These are phyloP conservation scores for Tulasnella calospora DNA, from an alignment of 768 basidiomycete species.

Conservation along the genomic window DNA sequence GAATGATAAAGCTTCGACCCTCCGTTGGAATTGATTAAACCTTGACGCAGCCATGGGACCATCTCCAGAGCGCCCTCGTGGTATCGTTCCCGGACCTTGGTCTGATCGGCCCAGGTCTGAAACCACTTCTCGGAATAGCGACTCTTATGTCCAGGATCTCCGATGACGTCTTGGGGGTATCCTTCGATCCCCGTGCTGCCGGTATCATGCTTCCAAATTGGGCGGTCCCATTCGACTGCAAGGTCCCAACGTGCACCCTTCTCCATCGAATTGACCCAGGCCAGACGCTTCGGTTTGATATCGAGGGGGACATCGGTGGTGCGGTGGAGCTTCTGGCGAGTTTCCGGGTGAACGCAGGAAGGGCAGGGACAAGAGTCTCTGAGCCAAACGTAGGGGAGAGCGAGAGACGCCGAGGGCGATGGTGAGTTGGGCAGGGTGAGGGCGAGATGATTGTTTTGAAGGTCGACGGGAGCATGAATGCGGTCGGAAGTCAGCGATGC, in stretches of 20 bases:
- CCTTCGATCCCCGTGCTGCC: slow-evolving; percentile 21
- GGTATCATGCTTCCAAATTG: slow-evolving; percentile 20
- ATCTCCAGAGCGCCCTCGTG: slow-evolving; percentile 36
- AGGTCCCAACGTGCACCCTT: slow-evolving; percentile 5
- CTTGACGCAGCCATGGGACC: slow-evolving; percentile 45
- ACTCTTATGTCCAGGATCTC: background rate
- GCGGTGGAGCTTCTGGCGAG: slow-evolving; percentile 67
- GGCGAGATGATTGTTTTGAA: background rate
- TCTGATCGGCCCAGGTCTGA: background rate
- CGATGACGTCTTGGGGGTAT: background rate
- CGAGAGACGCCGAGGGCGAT: slow-evolving; percentile 42
- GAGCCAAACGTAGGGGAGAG: slow-evolving; percentile 70
- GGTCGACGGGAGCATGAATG: background rate
- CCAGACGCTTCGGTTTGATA: slow-evolving; percentile 40
- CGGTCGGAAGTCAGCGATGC: background rate
- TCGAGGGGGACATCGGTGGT: slow-evolving; percentile 59
- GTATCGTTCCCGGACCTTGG: background rate
- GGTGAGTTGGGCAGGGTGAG: slow-evolving; percentile 7
- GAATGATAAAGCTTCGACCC: background rate
- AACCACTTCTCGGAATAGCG: background rate
- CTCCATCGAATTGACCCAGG: slow-evolving; percentile 34
- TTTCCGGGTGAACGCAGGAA: slow-evolving; percentile 69
- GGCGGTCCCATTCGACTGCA: slow-evolving; percentile 21
- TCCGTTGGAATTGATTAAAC: slow-evolving; percentile 34
- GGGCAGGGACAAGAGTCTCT: slow-evolving; percentile 78